Evolutionary conservation across 352 stramenopile species (phyloP).

Genomic region (Phytophthora cryptogea): DNA sequence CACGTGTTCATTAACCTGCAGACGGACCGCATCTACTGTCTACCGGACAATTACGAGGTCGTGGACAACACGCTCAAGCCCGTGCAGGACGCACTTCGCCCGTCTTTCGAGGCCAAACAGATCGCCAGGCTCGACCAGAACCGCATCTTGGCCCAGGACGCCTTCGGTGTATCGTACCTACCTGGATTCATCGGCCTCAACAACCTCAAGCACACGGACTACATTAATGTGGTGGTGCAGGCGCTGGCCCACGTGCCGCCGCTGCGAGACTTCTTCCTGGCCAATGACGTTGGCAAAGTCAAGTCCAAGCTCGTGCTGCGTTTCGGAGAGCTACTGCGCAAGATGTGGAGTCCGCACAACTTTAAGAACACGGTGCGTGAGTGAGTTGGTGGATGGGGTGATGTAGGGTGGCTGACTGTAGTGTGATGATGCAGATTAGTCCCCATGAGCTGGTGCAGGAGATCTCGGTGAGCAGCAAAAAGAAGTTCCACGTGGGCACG

Average conservation of each 20-base stretch:
- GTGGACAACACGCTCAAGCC: constrained; percentile 94
- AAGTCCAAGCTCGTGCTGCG: constrained; percentile 88
- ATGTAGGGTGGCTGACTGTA: constrained; percentile 12
- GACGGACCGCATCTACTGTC: constrained; percentile 95
- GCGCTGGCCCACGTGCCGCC: constrained; percentile 95
- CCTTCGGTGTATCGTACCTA: constrained; percentile 97
- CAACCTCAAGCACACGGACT: constrained; percentile 98
- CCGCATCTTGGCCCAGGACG: constrained; percentile 91
- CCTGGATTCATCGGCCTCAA: constrained; percentile 98
- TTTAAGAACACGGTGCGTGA: constrained; percentile 97
- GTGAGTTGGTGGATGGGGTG: not conserved
- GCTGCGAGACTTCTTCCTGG: constrained; percentile 97
- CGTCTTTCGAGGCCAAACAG: constrained; percentile 82
- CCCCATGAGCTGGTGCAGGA: constrained; percentile 97
- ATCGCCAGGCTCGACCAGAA: constrained; percentile 93
- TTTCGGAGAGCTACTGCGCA: constrained; percentile 96
- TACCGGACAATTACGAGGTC: constrained; percentile 99
- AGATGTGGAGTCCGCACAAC: constrained; percentile 98
- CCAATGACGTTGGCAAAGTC: constrained; percentile 52
- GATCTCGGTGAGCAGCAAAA: constrained; percentile 96
- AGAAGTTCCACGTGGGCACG: constrained; percentile 94
- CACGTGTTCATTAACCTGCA: constrained; percentile 98
- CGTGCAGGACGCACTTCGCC: constrained; percentile 94
- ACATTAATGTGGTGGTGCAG: constrained; percentile 97
- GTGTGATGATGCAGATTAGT: constrained; percentile 62